These are phyloP conservation scores for Ceratobasidium sp. DNA, from an alignment of 1,284 basidiomycete genomes.

Conservation along the genomic window DNA sequence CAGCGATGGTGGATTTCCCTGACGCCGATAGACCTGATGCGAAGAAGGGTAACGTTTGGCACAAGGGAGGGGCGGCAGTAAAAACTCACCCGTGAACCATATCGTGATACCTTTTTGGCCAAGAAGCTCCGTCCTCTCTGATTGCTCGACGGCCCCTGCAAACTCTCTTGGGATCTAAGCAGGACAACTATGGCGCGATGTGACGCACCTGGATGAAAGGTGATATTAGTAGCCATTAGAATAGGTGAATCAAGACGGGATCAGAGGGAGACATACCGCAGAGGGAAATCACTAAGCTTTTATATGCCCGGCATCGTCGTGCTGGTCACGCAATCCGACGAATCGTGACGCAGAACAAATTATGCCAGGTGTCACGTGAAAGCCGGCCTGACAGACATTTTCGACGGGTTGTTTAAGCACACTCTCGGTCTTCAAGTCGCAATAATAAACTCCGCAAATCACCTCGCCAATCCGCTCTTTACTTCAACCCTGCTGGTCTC, in stretches of 20 bases:
- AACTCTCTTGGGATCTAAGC: background rate
- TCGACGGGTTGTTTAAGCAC: no score
- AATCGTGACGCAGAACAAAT: background rate
- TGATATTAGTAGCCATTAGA: conserved; percentile 84
- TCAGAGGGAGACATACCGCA: background rate
- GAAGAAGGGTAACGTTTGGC: conserved; percentile 34
- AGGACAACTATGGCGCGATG: background rate
- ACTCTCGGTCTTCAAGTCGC: no score
- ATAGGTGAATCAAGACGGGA: background rate
- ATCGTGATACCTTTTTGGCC: conserved; percentile 87
- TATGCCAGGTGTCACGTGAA: no score
- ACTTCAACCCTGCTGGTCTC: no score
- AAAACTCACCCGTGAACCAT: conserved; percentile 94
- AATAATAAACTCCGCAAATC: no score
- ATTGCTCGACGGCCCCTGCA: conserved; percentile 72
- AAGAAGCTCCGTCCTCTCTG: conserved; percentile 73
- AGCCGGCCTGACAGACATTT: no score
- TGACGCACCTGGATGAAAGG: conserved; percentile 72
- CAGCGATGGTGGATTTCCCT: conserved; percentile 87
- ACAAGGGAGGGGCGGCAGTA: conserved; percentile 52
- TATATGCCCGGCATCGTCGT: background rate
- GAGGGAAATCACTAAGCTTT: background rate
- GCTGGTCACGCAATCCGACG: conserved; percentile 20
- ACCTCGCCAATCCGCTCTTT: no score
- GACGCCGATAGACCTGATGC: conserved; percentile 40